Evolutionary conservation across 371 early-diverging fungal genomes (phyloP), one percentile per base, ranked within the genome.

Genomic region (Mucor circinelloides): DNA sequence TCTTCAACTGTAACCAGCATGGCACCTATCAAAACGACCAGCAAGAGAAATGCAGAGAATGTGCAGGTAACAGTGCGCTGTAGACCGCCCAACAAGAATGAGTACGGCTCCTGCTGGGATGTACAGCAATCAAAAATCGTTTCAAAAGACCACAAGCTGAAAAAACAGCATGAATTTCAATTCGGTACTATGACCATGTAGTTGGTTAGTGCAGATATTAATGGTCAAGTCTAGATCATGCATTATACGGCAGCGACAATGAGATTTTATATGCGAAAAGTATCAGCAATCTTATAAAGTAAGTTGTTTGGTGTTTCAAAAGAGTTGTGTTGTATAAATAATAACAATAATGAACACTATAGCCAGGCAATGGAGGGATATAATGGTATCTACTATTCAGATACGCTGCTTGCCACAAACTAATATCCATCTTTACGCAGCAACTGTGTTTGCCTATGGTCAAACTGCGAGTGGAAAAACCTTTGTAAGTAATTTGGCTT

Each of bases 401-500:
- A 5, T 5, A 40, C 17, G 40, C 40, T 34, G 10, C 1, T 36
- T 36, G 40, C 17, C 3, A 40, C 17, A 40, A 17, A 31, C 52
- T 32, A 31, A 34, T n/a, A 19, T 46, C 46, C 3, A 60, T 10
- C 17, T 27, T 59, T 32, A 19, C 32, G 36, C 61, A 90, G 90
- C 88, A 8, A 90, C 91, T 21, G 86, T 91, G 15, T 91, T 92
- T 72, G 90, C 90, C 1, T 92, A 91, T 83, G 93, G 92, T 2
- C 94, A 94, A 66, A 95, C 95, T 12, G 92, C 92, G 0, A 87
- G 88, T 72, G 94, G 95, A 27, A 95, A 94, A 71, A 94, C 94
- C 17, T 84, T 79, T 72, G 79, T 80, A 74, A 75, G 76, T 69
- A 2, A 10, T 32, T 6, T 15, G 27, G 3, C 21, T 52, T 15